Conservation (phyloP, 2,329 filamentous ascomycete genomes). For the Didymella sp. region DNA sequence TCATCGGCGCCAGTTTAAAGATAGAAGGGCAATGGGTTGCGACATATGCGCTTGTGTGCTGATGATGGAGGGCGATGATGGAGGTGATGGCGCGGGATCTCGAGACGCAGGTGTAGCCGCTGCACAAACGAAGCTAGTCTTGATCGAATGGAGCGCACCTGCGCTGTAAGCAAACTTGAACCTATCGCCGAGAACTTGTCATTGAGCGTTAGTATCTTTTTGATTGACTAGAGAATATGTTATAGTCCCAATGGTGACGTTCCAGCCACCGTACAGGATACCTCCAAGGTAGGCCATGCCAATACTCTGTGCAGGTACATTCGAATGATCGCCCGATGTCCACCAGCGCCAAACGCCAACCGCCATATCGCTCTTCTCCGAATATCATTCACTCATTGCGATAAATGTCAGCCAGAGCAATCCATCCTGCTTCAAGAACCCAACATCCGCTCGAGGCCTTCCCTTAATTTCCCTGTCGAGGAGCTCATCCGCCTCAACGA, state of each 20-base stretch:
- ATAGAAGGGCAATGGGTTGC: neutral
- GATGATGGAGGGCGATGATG: neutral
- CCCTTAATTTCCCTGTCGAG: constrained; percentile 8
- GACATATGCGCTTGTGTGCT: neutral
- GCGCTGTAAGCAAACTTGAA: neutral
- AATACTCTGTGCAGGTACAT: neutral
- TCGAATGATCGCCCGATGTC: neutral
- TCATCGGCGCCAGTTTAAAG: neutral
- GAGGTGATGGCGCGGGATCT: neutral
- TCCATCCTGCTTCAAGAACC: constrained; percentile 31
- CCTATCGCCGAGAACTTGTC: no score
- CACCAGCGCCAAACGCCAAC: neutral
- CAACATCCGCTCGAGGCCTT: constrained; percentile 36
- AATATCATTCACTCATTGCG: neutral
- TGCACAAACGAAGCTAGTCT: neutral
- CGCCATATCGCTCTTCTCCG: neutral
- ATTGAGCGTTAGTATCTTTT: neutral
- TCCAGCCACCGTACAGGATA: neutral
- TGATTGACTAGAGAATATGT: no score
- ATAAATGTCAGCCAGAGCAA: constrained; percentile 26
- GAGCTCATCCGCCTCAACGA: constrained; percentile 19
- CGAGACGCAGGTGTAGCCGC: neutral
- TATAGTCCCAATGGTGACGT: no score
- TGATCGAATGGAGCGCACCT: neutral
- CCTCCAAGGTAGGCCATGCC: neutral